Percentiles rank a stretch among this genome's conserved stretches.
Evolutionary conservation across 139 green algal species (phyloP).

Genomic region (Dunaliella sp.): DNA sequence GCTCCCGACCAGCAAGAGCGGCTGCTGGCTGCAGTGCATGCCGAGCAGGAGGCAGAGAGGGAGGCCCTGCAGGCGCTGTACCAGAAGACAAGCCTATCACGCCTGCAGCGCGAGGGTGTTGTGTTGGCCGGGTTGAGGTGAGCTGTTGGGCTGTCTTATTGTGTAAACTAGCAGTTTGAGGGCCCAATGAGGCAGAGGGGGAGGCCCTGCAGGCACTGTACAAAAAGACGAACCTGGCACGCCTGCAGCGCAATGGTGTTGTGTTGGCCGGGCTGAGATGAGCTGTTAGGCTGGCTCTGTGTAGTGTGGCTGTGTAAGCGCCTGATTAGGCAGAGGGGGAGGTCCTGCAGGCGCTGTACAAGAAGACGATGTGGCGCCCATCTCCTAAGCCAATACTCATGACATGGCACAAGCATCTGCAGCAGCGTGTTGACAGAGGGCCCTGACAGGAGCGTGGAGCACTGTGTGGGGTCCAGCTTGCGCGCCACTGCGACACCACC

Average conservation of each 20-base stretch:
- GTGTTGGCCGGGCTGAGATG: constrained; percentile 34
- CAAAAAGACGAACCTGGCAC: constrained; percentile 26
- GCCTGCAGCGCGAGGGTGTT: constrained; percentile 45
- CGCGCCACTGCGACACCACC: no score
- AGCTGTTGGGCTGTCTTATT: no score
- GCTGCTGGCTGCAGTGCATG: constrained; percentile 29
- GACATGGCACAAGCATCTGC: no score
- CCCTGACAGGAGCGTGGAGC: no score
- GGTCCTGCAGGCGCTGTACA: constrained; percentile 39
- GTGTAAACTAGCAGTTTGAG: no score
- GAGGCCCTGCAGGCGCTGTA: constrained; percentile 38
- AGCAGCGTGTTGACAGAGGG: no score
- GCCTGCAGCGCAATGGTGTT: constrained; percentile 44
- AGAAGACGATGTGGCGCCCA: no score
- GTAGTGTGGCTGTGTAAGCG: no score
- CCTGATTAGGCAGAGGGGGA: constrained; percentile 26
- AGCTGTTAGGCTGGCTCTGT: no score
- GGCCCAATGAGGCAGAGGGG: constrained; percentile 29
- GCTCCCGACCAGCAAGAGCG: constrained; percentile 18
- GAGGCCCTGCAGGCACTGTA: constrained; percentile 38
- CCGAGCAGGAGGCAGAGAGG: constrained; percentile 40
- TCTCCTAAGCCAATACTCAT: no score
- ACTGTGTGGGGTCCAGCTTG: no score
- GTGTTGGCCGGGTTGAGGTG: constrained; percentile 34
- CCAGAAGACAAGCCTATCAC: constrained; percentile 24